These are phyloP conservation scores for Dysphania ambrosioides DNA, from an alignment of 148 eudicot genomes.

Conservation along the genomic window DNA sequence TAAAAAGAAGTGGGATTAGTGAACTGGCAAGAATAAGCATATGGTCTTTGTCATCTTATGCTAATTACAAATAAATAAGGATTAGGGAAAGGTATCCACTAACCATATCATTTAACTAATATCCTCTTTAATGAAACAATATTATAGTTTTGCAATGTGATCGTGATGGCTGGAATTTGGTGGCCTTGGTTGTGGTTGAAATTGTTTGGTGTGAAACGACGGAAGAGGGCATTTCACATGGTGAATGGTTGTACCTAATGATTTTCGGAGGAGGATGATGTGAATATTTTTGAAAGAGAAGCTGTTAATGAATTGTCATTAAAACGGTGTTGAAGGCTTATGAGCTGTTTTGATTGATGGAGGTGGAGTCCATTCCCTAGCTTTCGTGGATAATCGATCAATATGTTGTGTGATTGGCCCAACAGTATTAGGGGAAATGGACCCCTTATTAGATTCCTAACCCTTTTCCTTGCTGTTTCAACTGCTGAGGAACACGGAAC, in stretches of 20 bases:
- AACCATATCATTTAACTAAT: constrained; percentile 2
- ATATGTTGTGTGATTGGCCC: background rate
- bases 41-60: constrained; percentile 16
- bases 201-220: constrained; percentile 6
- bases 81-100: constrained; percentile 27
- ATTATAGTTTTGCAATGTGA: background rate
- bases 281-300: background rate
- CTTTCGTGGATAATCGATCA: background rate
- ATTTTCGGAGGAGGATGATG: background rate
- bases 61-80: background rate
- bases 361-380: constrained; percentile 11
- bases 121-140: too few species aligned
- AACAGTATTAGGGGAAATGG: background rate
- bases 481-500: background rate
- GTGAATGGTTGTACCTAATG: constrained; percentile 22
- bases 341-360: constrained; percentile 22
- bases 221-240: constrained; percentile 13
- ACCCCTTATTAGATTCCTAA: constrained; percentile 3
- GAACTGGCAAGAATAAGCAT: constrained; percentile 32
- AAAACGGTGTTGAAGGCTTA: background rate
- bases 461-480: background rate
- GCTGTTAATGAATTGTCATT: constrained; percentile 10
- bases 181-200: constrained; percentile 8
- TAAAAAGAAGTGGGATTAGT: constrained; percentile 19
- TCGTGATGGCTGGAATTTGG: constrained; percentile 27